Evolutionary conservation across 345 rosid genomes (phyloP), one percentile per base, ranked within the genome.

Genomic region (Trapa bicornis): DNA sequence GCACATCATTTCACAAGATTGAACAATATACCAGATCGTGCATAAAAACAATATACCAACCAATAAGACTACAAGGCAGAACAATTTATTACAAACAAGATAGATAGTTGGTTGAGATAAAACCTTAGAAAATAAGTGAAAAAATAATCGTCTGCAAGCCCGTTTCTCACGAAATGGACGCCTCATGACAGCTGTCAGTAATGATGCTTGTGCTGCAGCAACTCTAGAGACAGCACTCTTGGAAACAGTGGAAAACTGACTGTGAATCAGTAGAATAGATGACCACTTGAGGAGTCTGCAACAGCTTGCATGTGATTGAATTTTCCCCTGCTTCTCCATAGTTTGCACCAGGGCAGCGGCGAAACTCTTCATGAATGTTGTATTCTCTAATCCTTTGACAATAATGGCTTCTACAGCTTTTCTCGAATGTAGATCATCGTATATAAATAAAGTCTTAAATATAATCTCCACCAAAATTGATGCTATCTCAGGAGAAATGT

Each of bases 231-330:
- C 80, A 33, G 86, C 97, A 81, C 82, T 89, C 83, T 81, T 89
- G 2, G 97, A 84, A 77, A 81, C 77, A 10, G 89, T 68, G n/a
- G 86, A 77, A 75, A 94, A 94, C 57, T 85, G 87, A 75, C 96
- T 89, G 70, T 76, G 82, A 39, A 71, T 76, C 70, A 94, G 77
- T 32, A 94, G 87, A 71, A 94, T 81, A 67, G 92, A 86, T 3
- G 99, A 89, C 99, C 97, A 94, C 47, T 80, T 75, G 67, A 94
- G 85, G 56, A 94, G 86, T 78, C 89, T 84, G 68, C 78, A 79
- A 80, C 95, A 83, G 61, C 89, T 87, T 1, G 81, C 80, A 66
- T 73, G 82, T 16, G 91, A 80, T 37, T 83, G 82, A 64, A 72
- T 72, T 76, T 87, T 89, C 35, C 71, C 74, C 73, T 84, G 89